Conservation (phyloP, 2,329 filamentous ascomycete species). For the Hypoxylon rubiginosum region DNA sequence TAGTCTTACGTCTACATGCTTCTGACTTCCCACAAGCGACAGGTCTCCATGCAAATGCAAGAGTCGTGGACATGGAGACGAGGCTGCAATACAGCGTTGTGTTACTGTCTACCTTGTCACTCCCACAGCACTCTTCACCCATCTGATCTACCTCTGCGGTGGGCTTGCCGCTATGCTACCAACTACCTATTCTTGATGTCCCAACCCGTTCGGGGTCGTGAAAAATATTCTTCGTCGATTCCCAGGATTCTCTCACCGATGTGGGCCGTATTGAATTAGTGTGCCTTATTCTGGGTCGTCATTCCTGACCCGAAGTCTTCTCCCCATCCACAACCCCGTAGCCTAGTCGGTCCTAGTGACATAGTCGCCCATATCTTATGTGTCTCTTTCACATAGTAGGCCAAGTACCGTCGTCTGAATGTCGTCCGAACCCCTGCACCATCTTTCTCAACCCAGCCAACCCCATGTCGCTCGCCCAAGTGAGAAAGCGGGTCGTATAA, state of each 20-base stretch:
- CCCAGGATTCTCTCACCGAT: constrained; percentile 33
- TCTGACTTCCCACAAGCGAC: constrained; percentile 17
- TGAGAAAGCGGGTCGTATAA: constrained; percentile 49
- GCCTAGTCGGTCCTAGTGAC: constrained; percentile 46
- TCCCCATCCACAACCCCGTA: constrained; percentile 37
- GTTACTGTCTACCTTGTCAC: constrained; percentile 26
- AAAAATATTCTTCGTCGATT: constrained; percentile 16
- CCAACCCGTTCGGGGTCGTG: constrained; percentile 12
- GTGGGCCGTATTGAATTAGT: constrained; percentile 38
- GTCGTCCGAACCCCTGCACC: constrained; percentile 43
- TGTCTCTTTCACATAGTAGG: constrained; percentile 22
- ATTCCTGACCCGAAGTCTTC: constrained; percentile 23
- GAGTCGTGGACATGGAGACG: constrained; percentile 24
- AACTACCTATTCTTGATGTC: constrained; percentile 3
- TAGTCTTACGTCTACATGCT: constrained; percentile 8
- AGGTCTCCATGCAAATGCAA: constrained; percentile 19
- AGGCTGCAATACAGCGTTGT: constrained; percentile 32
- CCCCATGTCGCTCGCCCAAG: constrained; percentile 46
- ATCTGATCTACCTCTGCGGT: constrained; percentile 14
- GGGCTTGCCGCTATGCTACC: constrained; percentile 3
- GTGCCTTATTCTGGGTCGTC: constrained; percentile 30
- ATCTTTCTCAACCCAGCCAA: constrained; percentile 41
- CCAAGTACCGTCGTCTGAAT: constrained; percentile 38
- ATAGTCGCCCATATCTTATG: constrained; percentile 36
- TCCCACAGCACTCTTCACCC: constrained; percentile 11